Evolutionary conservation across 805 yeast genomes (phyloP).

Genomic region (Kuraishia capsulata): DNA sequence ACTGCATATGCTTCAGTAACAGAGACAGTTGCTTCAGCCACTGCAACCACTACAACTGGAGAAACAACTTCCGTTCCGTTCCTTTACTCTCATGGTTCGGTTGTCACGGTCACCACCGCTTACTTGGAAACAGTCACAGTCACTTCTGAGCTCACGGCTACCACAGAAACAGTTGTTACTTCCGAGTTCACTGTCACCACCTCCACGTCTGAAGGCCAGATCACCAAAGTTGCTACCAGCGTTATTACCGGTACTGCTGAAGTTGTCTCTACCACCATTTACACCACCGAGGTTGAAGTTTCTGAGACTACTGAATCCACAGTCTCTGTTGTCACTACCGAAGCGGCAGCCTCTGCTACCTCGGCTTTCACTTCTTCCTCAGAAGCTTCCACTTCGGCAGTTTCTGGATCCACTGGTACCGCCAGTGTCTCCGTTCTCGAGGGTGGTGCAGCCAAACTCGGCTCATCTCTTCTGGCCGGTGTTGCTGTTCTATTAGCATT

Average conservation of each 20-base stretch:
- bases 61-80: no score
- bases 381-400: background rate
- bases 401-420: background rate
- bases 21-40: no score
- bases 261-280: background rate
- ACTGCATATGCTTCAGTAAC: no score
- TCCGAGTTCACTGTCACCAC: no score
- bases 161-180: no score
- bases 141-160: no score
- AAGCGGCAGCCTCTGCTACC: background rate
- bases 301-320: background rate
- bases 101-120: no score
- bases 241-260: background rate
- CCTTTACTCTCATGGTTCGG: no score
- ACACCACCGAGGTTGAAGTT: background rate
- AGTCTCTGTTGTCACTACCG: background rate
- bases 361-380: background rate
- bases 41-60: no score
- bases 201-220: no score
- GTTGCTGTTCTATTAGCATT: background rate
- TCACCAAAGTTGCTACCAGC: background rate
- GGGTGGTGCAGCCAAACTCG: background rate
- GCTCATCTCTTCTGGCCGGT: background rate
- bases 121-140: no score
- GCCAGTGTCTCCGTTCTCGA: background rate